Evolutionary conservation across 768 basidiomycete genomes (phyloP).

Genomic region (Calocera cornea): DNA sequence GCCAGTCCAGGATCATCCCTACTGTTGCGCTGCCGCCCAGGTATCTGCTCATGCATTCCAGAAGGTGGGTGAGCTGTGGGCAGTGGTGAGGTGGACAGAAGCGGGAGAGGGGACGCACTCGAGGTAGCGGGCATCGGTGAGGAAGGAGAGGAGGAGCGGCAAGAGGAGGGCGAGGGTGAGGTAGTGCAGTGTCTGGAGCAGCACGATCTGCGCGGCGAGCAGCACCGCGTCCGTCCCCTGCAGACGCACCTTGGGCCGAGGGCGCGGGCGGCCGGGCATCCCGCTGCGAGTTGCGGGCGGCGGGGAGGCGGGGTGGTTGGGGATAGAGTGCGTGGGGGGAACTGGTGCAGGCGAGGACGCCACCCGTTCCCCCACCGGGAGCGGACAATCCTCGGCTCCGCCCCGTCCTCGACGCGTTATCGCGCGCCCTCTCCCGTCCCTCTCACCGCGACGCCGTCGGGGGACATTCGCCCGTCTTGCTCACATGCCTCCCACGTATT

Average conservation of each 20-base stretch:
- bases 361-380: not conserved
- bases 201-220: constrained; percentile 83
- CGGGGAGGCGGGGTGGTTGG: not conserved
- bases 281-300: not conserved
- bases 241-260: not conserved
- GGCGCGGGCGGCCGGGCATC: not conserved
- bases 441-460: no score
- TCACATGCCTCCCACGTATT: not conserved
- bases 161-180: constrained; percentile 69
- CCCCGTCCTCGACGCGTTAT: not conserved
- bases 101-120: constrained; percentile 16
- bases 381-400: not conserved
- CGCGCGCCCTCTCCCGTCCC: not conserved
- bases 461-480: no score
- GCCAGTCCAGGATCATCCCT: constrained; percentile 97
- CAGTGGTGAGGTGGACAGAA: no score
- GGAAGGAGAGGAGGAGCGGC: constrained; percentile 60
- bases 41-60: not conserved
- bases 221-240: constrained; percentile 81
- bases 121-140: constrained; percentile 34
- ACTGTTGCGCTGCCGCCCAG: constrained; percentile 8
- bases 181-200: constrained; percentile 88
- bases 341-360: no score
- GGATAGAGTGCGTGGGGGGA: no score
- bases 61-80: no score